Conservation (phyloP, 805 yeast species). For the Kodamaea kakaduensis region DNA sequence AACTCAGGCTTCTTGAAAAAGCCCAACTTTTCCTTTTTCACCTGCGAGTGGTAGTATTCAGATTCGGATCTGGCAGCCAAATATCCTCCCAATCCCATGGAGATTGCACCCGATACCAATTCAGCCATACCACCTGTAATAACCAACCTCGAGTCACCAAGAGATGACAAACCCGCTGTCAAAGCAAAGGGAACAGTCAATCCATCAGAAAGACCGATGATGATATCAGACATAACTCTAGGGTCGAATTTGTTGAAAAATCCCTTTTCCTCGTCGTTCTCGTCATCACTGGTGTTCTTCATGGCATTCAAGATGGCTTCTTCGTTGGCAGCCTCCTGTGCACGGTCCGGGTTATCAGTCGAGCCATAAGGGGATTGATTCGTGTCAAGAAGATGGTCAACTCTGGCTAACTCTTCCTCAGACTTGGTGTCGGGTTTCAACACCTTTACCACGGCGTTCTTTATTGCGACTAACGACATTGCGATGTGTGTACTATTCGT, state of each 20-base stretch:
- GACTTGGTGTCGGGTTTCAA: conserved; percentile 19
- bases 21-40: conserved; percentile 62
- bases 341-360: conserved; percentile 28
- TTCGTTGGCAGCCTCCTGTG: conserved; percentile 32
- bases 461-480: conserved; percentile 34
- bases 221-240: conserved; percentile 87
- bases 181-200: conserved; percentile 98
- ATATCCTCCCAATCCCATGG: conserved; percentile 97
- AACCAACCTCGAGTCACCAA: conserved; percentile 86
- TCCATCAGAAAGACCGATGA: conserved; percentile 93
- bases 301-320: conserved; percentile 34
- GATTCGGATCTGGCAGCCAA: conserved; percentile 89
- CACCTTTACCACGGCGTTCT: conserved; percentile 31
- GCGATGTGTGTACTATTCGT: too few species aligned
- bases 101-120: conserved; percentile 91
- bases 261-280: conserved; percentile 25
- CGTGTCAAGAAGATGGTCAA: conserved; percentile 28
- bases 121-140: conserved; percentile 98
- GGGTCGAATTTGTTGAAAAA: conserved; percentile 68
- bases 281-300: conserved; percentile 22
- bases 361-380: conserved; percentile 38
- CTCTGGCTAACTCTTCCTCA: conserved; percentile 30
- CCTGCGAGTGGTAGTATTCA: conserved; percentile 70
- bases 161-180: conserved; percentile 90
- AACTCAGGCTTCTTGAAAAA: conserved; percentile 62